Base-by-base conservation (phyloP, 2,329 filamentous ascomycete genomes). In the Graphilbum sp. region DNA sequence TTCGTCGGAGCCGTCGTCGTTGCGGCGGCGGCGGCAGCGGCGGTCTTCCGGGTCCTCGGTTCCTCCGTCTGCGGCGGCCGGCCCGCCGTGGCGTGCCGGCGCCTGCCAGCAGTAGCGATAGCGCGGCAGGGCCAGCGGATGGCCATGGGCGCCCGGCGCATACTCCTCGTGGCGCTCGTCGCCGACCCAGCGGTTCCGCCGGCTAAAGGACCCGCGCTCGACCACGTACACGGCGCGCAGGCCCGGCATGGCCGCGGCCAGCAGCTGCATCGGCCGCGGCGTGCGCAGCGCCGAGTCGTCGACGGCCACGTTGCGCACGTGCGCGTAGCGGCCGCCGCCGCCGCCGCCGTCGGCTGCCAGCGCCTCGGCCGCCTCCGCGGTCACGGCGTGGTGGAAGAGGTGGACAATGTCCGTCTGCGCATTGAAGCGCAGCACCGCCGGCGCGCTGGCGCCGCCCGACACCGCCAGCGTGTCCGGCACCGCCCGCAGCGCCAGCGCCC, bases 91-190 rank as follows among this genome's bases (percentile, higher is more conserved):
- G 12, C n/a, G 21, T 4, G 35, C 15, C 25, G 44, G 40, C 2
- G n/a, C 35, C 16, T 43, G 40, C 43, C 45, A 45, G n/a, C 41
- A 43, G 34, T 43, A 46, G 12, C n/a, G n/a, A n/a, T n/a, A n/a
- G 3, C 24, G 3, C 18, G 23, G 7, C 23, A 25, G 7, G 23
- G 7, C 7, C 12, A 25, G 7, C 23, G 23, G 7, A 12, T 25
- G 23, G 12, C 23, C 7, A 25, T 7, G 7, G 23, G 23, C 23
- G 23, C 7, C 23, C 23, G 23, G 7, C 23, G 23, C 23, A 7
- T 13, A n/a, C 13, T 29, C 27, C 15, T 29, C n/a, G 25, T 21
- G 20, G 18, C 25, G 12, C 23, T 18, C 10, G 17, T 20, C 35
- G 18, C n/a, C 35, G 5, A 32, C 30, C 30, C 30, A 32, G 15